These are phyloP conservation scores for Saccharomycopsis fermentans DNA, from an alignment of 805 yeast genomes.

Conservation along the genomic window DNA sequence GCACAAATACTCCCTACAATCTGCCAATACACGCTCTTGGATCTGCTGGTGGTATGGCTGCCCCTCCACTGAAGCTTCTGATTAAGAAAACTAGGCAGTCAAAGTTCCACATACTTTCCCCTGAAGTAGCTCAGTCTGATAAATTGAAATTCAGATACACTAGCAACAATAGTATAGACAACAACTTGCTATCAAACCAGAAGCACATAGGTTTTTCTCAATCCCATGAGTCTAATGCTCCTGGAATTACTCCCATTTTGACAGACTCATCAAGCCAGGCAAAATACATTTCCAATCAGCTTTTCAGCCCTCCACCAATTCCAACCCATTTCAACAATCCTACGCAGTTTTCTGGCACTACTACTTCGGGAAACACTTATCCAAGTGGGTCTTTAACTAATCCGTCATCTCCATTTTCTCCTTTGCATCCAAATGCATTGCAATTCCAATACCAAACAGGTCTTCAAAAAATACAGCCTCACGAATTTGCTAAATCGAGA, in stretches of 20 bases:
- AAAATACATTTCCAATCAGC: not conserved
- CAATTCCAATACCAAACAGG: slow-evolving; percentile 22
- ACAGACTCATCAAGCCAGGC: not conserved
- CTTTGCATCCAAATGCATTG: slow-evolving; percentile 25
- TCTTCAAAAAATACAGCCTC: slow-evolving; percentile 4
- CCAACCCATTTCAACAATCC: not conserved
- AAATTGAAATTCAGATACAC: not conserved
- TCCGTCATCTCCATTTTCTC: slow-evolving; percentile 14
- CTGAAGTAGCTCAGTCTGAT: not conserved
- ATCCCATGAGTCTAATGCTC: too few species aligned
- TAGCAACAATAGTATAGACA: not conserved
- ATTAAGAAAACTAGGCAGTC: not conserved
- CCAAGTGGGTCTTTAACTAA: slow-evolving; percentile 11
- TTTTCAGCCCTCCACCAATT: not conserved
- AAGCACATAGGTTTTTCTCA: not conserved
- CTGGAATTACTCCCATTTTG: not conserved
- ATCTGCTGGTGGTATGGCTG: not conserved
- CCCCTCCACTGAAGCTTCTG: not conserved
- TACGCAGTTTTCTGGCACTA: not conserved
- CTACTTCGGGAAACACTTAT: not conserved
- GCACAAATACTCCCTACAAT: too few species aligned
- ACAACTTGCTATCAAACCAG: not conserved
- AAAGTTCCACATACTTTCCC: not conserved
- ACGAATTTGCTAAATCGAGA: not conserved
- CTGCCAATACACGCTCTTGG: too few species aligned